These are phyloP conservation scores for Rosa lucieae DNA, from an alignment of 306 rosid genomes.

Conservation along the genomic window DNA sequence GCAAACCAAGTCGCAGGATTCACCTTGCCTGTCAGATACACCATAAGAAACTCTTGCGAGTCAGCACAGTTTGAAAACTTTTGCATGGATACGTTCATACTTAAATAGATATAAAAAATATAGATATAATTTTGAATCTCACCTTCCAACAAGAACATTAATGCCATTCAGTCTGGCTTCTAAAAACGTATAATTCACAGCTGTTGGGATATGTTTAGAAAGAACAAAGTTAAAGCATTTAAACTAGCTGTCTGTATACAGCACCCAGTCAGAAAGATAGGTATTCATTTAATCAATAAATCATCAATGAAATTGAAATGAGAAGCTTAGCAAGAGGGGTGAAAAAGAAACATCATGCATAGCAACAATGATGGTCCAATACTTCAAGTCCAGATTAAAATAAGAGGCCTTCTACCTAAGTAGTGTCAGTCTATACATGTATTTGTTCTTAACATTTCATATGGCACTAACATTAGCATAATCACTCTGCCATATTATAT, in stretches of 20 bases:
- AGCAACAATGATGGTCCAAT: neutral
- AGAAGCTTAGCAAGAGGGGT: neutral
- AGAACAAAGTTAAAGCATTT: constrained; percentile 16
- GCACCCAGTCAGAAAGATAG: constrained; percentile 7
- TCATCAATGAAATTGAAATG: neutral
- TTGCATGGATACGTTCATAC: neutral
- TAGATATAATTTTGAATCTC: constrained; percentile 22
- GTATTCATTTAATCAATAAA: neutral
- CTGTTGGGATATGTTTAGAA: constrained; percentile 40
- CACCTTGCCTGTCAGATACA: constrained; percentile 71
- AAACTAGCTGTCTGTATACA: neutral
- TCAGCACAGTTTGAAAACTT: constrained; percentile 30
- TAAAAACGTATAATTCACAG: constrained; percentile 40
- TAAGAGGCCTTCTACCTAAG: neutral
- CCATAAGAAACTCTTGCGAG: constrained; percentile 29
- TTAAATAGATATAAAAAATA: neutral
- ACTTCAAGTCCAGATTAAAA: neutral
- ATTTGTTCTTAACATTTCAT: neutral
- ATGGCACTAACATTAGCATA: neutral
- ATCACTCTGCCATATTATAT: neutral
- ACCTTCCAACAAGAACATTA: constrained; percentile 87
- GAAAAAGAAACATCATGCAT: neutral
- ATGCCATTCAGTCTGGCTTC: constrained; percentile 82
- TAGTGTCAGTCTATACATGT: neutral
- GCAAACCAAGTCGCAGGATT: constrained; percentile 87